phyloP scores from a whole-genome alignment of 1,284 basidiomycete genomes.

The Naganishia cerealis region DNA sequence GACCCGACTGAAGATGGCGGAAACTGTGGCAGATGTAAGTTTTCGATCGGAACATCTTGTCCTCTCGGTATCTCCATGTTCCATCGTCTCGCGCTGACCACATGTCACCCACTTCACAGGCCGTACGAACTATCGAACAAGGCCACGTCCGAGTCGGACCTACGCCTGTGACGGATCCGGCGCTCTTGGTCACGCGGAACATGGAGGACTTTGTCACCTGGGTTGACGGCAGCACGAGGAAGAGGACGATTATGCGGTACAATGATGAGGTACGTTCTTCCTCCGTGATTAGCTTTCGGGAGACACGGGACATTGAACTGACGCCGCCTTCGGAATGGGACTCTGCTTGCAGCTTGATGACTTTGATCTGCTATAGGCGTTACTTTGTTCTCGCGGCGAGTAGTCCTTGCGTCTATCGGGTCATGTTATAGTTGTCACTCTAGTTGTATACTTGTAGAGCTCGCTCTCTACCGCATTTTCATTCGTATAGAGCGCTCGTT shows the following conservation, averaged over 20 bases:
- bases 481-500: too few species aligned
- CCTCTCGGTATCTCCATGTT: neutral
- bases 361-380: constrained; percentile 71
- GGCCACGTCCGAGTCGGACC: constrained; percentile 97
- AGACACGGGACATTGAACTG: constrained; percentile 1
- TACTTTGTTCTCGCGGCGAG: too few species aligned
- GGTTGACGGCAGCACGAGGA: constrained; percentile 96
- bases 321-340: constrained; percentile 34
- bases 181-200: constrained; percentile 91
- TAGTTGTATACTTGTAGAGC: too few species aligned
- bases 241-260: constrained; percentile 91
- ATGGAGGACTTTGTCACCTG: constrained; percentile 99
- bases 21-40: constrained; percentile 87
- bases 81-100: neutral
- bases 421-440: too few species aligned
- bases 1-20: constrained; percentile 90
- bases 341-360: constrained; percentile 70
- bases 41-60: neutral
- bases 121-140: constrained; percentile 95
- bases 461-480: too few species aligned
- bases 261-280: constrained; percentile 79
- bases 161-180: constrained; percentile 93
- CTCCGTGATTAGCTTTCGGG: neutral
- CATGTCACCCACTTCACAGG: constrained; percentile 60
- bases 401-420: too few species aligned